Base-by-base conservation (phyloP, 1,139 yeast species). In the Yarrowia galli region DNA sequence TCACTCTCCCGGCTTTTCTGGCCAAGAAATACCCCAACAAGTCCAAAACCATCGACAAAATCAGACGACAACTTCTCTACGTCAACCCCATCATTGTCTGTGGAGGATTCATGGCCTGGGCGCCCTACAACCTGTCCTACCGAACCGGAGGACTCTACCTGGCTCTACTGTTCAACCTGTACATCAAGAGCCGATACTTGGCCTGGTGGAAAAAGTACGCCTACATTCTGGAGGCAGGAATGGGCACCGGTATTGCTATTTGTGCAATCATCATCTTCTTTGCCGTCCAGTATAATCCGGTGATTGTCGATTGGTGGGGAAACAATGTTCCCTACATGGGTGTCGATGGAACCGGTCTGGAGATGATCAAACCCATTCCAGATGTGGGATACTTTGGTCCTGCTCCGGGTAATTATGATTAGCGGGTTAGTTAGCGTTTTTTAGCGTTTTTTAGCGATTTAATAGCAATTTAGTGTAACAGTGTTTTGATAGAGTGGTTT, bases 191-290 rank as follows among this genome's bases (percentile, higher is more conserved):
- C 71, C 80, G 84, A 70, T 85, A 83, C 73, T 72, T 80, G 23
- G 77, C 81, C 32, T 85, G 89, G 88, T 87, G 89, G 88, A 87
- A 84, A 70, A 86, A 84, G 75, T 88, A 87, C 77, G 87, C 85
- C 73, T 88, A 87, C 74, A 83, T 88, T 49, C 32, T 67, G 45
- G 54, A 43, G 32, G 68, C 68, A 6, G 65, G 60, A 6, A 25
- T 67, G 40, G 48, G 42, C 36, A 40, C 60, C 43, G 67, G 63
- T 9, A 51, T 51, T n/a, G 67, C 61, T 51, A 40, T 51, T 10
- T 22, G 22, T 5, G 60, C 67, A 35, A 49, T 71, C 12, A 73
- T 85, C 64, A 84, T 85, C 45, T 79, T 85, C 76, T 83, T 85
- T 72, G 80, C 86, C 0, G 85, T 85, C 0, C 85, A 84, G 71